Evolutionary conservation across 176 grass and related monocot genomes (phyloP).

Genomic region (Musa schizocarpa): DNA sequence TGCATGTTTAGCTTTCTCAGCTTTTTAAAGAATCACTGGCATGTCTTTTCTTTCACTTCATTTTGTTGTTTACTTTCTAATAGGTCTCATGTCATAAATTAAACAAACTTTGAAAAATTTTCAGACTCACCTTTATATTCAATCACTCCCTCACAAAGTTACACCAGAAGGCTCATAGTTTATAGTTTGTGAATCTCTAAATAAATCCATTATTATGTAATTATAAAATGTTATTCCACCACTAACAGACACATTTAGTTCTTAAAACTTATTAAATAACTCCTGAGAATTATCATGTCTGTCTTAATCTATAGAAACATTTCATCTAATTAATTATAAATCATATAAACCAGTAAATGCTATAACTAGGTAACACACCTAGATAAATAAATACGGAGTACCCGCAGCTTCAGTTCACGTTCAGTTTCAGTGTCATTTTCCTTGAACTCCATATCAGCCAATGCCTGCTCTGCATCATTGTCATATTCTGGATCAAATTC

Average conservation of each 20-base stretch:
- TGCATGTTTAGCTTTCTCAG: too few species aligned
- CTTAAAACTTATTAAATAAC: background rate
- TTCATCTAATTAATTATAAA: too few species aligned
- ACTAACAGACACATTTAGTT: background rate
- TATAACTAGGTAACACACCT: constrained; percentile 31
- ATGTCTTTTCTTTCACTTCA: too few species aligned
- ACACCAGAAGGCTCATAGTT: background rate
- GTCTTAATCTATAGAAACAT: background rate
- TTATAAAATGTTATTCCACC: background rate
- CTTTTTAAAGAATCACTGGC: too few species aligned
- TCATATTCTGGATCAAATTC: constrained; percentile 99
- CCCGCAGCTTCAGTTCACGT: constrained; percentile 76
- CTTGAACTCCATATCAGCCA: constrained; percentile 98
- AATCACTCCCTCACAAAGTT: background rate
- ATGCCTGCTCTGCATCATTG: constrained; percentile 88
- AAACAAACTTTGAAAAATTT: too few species aligned
- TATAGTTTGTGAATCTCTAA: too few species aligned
- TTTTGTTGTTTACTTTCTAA: too few species aligned
- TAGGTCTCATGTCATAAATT: too few species aligned
- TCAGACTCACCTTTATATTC: too few species aligned
- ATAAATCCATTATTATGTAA: background rate
- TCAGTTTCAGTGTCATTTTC: constrained; percentile 84
- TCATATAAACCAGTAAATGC: background rate
- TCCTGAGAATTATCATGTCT: background rate
- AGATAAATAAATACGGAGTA: constrained; percentile 81